Base-by-base conservation (phyloP, 805 yeast genomes). In the Yamadazyma phyllophila region DNA sequence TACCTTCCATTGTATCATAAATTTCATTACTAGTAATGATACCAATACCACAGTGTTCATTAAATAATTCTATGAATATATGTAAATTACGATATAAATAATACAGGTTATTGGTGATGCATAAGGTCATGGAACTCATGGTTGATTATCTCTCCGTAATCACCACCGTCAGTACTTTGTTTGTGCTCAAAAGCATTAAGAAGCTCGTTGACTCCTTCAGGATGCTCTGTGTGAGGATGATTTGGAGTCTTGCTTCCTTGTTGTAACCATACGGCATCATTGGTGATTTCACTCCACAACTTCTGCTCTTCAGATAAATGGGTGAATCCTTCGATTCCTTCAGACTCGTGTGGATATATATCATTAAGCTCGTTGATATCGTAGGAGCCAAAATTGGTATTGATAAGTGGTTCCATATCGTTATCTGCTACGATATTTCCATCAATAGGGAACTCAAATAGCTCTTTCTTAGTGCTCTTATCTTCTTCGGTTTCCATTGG, bases 261-360 rank as follows among this genome's bases (percentile, higher is more conserved):
- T 51, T 68, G 69, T 45, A 86, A 62, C 95, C 95, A 86, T 53
- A 78, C 82, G 0, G 91, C 91, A 55, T 85, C 88, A 55, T 77
- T 78, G 0, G 90, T 81, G 45, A 86, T 82, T 51, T 85, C 91
- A 57, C 80, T 82, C 95, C 95, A 86, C 27, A 86, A 64, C 49
- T 83, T 60, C 45, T 71, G 77, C 47, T 72, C 77, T 39, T 70
- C 76, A 33, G 65, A 70, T 26, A 68, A 49, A 46, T 66, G 66
- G 0, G 74, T 67, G 32, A 70, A 58, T 6, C 75, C 76, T 50
- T 71, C 77, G 24, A 71, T 69, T 3, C 74, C 75, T 2, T 67
- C 66, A 46, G 67, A 59, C 47, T 69, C 76, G 8, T 66, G 65
- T 11, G 62, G 56, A 50, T 63, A 69, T n/a, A 67, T 58, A 36